phyloP scores from a whole-genome alignment of 2,329 filamentous ascomycete genomes.

The Beauveria rudraprayagi region DNA sequence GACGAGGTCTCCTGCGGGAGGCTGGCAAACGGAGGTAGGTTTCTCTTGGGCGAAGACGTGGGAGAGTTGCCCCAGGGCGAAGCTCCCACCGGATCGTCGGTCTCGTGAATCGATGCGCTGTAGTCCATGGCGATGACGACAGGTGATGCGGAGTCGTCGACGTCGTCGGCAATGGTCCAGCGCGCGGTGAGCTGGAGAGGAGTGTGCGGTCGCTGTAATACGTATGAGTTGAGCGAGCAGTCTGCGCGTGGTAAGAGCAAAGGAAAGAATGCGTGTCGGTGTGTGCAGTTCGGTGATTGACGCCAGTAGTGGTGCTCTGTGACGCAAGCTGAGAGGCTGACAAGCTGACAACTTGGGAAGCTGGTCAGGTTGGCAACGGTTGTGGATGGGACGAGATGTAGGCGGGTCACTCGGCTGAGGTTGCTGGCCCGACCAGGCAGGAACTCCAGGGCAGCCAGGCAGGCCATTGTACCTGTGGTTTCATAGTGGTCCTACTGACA shows the following conservation, averaged over 20 bases:
- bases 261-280: background rate
- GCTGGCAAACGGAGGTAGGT: conserved; percentile 34
- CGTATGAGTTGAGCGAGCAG: background rate
- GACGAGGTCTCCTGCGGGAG: conserved; percentile 32
- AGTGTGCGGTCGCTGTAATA: background rate
- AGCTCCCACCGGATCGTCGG: conserved; percentile 42
- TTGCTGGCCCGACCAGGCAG: background rate
- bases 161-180: background rate
- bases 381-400: background rate
- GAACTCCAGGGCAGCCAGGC: background rate
- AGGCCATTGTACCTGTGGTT: too few species aligned
- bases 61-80: conserved; percentile 52
- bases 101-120: conserved; percentile 46
- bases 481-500: too few species aligned
- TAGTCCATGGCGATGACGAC: conserved; percentile 43
- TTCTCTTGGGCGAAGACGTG: conserved; percentile 39
- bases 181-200: background rate
- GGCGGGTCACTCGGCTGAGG: conserved; percentile 3
- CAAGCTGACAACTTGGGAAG: conserved; percentile 6
- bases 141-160: conserved; percentile 5
- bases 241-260: background rate
- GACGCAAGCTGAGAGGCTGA: conserved; percentile 12
- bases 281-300: background rate
- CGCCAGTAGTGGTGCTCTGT: conserved; percentile 5
- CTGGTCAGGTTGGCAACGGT: conserved; percentile 1